A percentile compares a stretch with the other conserved stretches of the same genome.
Evolutionary conservation across 768 basidiomycete genomes (phyloP).

Genomic region (Cytidiella melzeri): DNA sequence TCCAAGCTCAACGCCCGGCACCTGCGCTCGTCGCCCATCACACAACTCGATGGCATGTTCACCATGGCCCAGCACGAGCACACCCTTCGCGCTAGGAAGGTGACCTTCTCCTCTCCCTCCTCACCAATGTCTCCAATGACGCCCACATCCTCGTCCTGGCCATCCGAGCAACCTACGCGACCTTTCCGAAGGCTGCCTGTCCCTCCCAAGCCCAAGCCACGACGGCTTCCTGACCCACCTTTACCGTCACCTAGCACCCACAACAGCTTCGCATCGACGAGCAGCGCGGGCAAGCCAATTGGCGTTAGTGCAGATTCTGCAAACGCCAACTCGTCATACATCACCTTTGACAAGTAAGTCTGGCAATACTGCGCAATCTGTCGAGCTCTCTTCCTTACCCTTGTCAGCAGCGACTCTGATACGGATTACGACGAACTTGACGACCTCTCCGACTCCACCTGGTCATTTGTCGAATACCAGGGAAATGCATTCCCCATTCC

Average conservation of each 20-base stretch:
- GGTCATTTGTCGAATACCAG: constrained; percentile 8
- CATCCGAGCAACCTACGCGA: neutral
- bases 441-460: constrained; percentile 1
- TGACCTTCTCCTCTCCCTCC: too few species aligned
- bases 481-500: neutral
- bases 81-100: neutral
- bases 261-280: neutral
- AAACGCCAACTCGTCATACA: constrained; percentile 3
- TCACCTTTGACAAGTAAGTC: constrained; percentile 10
- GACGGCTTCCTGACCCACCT: neutral
- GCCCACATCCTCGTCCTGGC: neutral
- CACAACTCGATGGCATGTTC: neutral
- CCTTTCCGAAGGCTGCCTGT: neutral
- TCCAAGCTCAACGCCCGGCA: too few species aligned
- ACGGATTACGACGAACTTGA: constrained; percentile 7
- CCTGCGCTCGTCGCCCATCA: neutral
- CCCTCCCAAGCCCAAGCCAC: neutral
- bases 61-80: neutral
- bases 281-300: neutral
- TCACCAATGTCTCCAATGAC: neutral
- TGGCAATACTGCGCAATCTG: too few species aligned
- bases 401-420: constrained; percentile 9
- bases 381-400: neutral
- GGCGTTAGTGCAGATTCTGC: neutral
- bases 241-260: neutral